Conservation (phyloP, 2,329 filamentous ascomycete genomes). For the Fusarium sacchari region DNA sequence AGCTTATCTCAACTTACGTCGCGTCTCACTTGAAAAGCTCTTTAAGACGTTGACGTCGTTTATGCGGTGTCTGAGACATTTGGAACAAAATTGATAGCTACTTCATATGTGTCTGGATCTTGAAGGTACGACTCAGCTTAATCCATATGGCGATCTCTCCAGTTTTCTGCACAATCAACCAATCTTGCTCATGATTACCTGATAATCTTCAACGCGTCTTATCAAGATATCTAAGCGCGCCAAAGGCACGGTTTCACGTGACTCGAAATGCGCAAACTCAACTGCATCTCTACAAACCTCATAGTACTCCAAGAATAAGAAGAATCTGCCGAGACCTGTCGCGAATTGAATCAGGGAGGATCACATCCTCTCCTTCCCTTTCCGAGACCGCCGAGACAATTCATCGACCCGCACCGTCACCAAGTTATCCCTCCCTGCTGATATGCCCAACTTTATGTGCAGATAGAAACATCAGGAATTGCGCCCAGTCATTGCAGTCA, state of each 20-base stretch:
- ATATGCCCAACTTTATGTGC: conserved; percentile 12
- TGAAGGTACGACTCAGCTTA: background rate
- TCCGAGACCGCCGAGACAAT: conserved; percentile 25
- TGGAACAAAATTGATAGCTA: background rate
- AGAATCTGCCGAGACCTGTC: conserved; percentile 24
- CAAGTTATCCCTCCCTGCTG: background rate
- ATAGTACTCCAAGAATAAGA: conserved; percentile 1
- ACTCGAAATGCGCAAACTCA: background rate
- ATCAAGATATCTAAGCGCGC: background rate
- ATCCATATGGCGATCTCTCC: background rate
- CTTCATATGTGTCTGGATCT: background rate
- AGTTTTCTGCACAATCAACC: background rate
- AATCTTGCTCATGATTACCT: conserved; percentile 4
- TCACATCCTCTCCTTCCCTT: background rate
- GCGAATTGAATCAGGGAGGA: conserved; percentile 2
- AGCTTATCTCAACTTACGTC: conserved; percentile 12
- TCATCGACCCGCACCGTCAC: conserved; percentile 1
- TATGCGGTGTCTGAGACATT: background rate
- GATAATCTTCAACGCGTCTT: conserved; percentile 16
- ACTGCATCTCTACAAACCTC: conserved; percentile 9
- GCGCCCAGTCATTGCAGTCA: conserved; percentile 21
- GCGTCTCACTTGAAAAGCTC: conserved; percentile 38
- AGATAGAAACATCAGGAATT: conserved; percentile 14
- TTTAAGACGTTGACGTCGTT: conserved; percentile 18
- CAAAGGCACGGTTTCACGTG: conserved; percentile 40